Base-by-base conservation (phyloP, 495 filamentous ascomycete species). In the Aspergillus indologenus region DNA sequence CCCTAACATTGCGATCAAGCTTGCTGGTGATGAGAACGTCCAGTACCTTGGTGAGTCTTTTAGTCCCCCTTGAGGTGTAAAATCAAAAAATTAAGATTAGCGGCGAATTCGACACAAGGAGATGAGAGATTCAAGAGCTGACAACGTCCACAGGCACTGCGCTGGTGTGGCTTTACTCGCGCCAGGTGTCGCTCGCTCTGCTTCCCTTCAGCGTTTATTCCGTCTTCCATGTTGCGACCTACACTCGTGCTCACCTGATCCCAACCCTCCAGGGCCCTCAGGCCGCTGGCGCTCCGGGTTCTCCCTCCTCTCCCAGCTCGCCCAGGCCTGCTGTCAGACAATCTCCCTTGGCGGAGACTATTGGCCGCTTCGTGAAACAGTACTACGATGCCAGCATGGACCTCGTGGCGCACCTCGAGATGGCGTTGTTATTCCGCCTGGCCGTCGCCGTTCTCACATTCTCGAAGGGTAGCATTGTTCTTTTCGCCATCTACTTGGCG, bases 121-220 rank as follows among this genome's bases (percentile, higher is more conserved):
- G 46, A 20, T 47, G 20, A 48, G 40, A 29, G 40, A 5, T 7
- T 3, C 22, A 34, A 6, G 29, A 15, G 47, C 58, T 49, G 34
- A 62, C 59, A 54, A 45, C 58, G 55, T 44, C 20, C 20, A 57
- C 65, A 98, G 94, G 83, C 61, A 92, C 98, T 91, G 93, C 95
- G 48, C 80, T 97, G 49, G 84, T 97, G 60, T 98, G 95, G 95
- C 89, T 98, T 62, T 88, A 95, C 73, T 84, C 86, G 21, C 89
- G 89, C 63, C 92, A 98, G 75, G 85, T 95, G 63, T 84, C 90
- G 15, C 81, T 96, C 61, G 94, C 95, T 31, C 85, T 98, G 64
- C 83, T 97, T 47, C 94, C 94, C 3, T 98, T 96, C 77, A 88
- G 87, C 61, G 91, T 98, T 69, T 98, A 98, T 82, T 96, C 92